Evolutionary conservation across 768 basidiomycete species (phyloP), one percentile per base, ranked within the genome.

Genomic region (Punctularia strigosozonata): DNA sequence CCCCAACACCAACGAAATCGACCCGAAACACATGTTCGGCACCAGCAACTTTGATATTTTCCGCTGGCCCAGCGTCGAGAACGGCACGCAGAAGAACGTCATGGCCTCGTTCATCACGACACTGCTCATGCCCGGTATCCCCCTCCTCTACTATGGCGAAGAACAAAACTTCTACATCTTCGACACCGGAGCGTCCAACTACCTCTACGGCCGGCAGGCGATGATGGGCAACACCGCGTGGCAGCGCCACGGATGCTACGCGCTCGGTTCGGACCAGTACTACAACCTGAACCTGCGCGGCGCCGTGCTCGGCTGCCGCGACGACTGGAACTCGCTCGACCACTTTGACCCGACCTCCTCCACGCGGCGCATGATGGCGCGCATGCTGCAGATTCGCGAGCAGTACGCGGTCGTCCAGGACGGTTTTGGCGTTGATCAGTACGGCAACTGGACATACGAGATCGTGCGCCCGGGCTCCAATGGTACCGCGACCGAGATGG

Each of bases 31-130:
- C 60, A 77, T 91, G 82, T 90, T 69, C 52, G 91, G 91, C 28
- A 79, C 80, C n/a, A 84, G 82, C 53, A 92, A 94, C 54, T 92
- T 92, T 63, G 91, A 94, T 65, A 74, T 95, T 7, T 95, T 83
- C 69, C 73, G 91, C 41, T 95, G 90, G 91, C 88, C 87, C 3
- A 78, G 82, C 59, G 56, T 95, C 49, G 75, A 81, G 50, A 85
- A 88, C 50, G 91, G 91, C 15, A 81, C 80, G 1, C 74, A 84
- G 50, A 71, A 71, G 48, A 80, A 81, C 42, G 80, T 71, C 12
- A 56, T 92, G 37, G 90, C 70, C 1, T 74, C 80, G 8, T 94
- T 92, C 53, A 69, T 94, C 48, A 75, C 79, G 24, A 69, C 73
- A 21, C 51, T 94, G 46, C 65, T 91, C 20, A 80, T 91, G 80